Percentiles rank a stretch among this genome's conserved stretches.
Evolutionary conservation across 2,329 filamentous ascomycete genomes (phyloP).

Genomic region (Fusarium circinatum): DNA sequence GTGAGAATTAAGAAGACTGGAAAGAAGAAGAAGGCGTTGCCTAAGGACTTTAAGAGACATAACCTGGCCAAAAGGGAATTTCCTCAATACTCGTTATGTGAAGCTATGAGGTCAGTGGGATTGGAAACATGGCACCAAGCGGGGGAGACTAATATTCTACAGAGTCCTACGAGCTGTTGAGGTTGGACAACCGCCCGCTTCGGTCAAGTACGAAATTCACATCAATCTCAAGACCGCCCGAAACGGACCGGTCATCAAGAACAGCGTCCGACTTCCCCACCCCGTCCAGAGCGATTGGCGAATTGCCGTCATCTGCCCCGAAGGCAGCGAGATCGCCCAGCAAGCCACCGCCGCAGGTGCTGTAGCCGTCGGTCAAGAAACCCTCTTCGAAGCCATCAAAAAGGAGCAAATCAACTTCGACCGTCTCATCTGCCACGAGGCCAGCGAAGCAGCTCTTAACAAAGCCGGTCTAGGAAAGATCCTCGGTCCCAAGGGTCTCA

Average conservation of each 20-base stretch:
- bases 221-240: conserved; percentile 85
- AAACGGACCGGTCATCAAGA: conserved; percentile 87
- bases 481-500: conserved; percentile 88
- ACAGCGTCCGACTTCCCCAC: conserved; percentile 87
- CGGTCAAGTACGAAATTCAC: conserved; percentile 88
- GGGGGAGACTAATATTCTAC: conserved; percentile 5
- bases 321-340: conserved; percentile 76
- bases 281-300: conserved; percentile 88
- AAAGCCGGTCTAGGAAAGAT: conserved; percentile 84
- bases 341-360: conserved; percentile 84
- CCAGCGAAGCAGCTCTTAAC: conserved; percentile 80
- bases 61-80: conserved; percentile 71
- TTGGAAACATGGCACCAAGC: neutral
- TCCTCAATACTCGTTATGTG: conserved; percentile 80
- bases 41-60: conserved; percentile 74
- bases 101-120: conserved; percentile 84
- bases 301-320: conserved; percentile 91
- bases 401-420: conserved; percentile 87
- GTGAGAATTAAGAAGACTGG: conserved; percentile 62
- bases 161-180: conserved; percentile 94
- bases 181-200: conserved; percentile 80
- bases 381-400: conserved; percentile 81
- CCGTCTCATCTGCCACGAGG: conserved; percentile 84
- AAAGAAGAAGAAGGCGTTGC: conserved; percentile 66
- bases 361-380: conserved; percentile 83